A percentile compares a stretch with the other conserved stretches of the same genome.
These are phyloP conservation scores for Lachnellula hyalina DNA, from an alignment of 2,329 filamentous ascomycete species.

Conservation along the genomic window DNA sequence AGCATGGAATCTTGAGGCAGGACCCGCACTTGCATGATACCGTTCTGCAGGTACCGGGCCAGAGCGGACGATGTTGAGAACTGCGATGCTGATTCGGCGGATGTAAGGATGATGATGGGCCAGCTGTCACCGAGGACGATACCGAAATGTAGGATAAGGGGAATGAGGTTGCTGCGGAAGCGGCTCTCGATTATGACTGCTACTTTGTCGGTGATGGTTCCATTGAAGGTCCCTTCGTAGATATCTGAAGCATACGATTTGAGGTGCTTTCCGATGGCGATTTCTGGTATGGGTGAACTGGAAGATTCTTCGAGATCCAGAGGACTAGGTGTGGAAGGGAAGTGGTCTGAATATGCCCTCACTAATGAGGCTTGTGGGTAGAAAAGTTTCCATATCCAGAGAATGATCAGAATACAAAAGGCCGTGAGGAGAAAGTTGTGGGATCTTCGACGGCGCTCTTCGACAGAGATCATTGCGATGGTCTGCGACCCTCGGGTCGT, in stretches of 20 bases:
- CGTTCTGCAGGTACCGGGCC: constrained; percentile 32
- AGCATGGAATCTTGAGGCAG: constrained; percentile 35
- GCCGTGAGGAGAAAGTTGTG: constrained; percentile 22
- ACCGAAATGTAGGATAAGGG: constrained; percentile 37
- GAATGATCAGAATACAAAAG: constrained; percentile 20
- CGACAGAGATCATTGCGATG: constrained; percentile 5
- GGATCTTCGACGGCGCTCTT: constrained; percentile 22
- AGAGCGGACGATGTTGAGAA: constrained; percentile 34
- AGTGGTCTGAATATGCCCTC: constrained; percentile 13
- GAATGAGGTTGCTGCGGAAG: constrained; percentile 32
- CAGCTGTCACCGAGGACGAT: constrained; percentile 38
- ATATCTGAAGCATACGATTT: constrained; percentile 1
- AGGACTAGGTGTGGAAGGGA: neutral
- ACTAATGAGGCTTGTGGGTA: constrained; percentile 20
- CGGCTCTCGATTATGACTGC: constrained; percentile 36
- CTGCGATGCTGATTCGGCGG: constrained; percentile 21
- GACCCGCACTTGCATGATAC: constrained; percentile 35
- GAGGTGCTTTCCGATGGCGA: neutral
- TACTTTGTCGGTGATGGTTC: constrained; percentile 26
- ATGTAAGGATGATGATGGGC: constrained; percentile 41
- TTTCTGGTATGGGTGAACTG: neutral
- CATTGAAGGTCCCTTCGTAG: constrained; percentile 17
- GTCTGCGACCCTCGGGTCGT: neutral
- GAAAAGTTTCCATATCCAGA: constrained; percentile 24
- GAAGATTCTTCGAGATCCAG: neutral